Percentiles rank a stretch among this genome's conserved stretches.
Conservation (phyloP, 1,284 basidiomycete species). For the Leccinum griseonigrum region DNA sequence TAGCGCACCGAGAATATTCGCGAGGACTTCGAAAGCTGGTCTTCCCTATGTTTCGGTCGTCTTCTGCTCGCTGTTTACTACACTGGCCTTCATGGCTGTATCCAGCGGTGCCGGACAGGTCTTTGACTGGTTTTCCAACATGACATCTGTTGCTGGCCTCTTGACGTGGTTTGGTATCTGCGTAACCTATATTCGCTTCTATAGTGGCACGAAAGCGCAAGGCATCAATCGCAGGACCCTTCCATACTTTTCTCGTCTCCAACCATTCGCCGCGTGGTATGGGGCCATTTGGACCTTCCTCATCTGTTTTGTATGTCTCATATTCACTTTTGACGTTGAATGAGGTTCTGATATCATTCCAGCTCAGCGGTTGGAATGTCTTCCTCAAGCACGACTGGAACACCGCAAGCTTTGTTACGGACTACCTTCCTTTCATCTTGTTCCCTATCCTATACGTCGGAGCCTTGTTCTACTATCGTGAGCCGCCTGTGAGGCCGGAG, state of each 20-base stretch:
- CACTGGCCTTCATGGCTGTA: constrained; percentile 75
- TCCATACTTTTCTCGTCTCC: constrained; percentile 69
- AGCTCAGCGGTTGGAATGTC: constrained; percentile 76
- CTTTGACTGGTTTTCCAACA: constrained; percentile 77
- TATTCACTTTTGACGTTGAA: not conserved
- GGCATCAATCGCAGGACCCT: constrained; percentile 64
- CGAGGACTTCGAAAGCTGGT: constrained; percentile 64
- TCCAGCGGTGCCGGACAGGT: constrained; percentile 61
- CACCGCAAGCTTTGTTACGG: constrained; percentile 69
- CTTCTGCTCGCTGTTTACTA: constrained; percentile 66
- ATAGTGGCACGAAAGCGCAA: constrained; percentile 72
- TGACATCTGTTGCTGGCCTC: constrained; percentile 62
- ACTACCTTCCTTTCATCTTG: constrained; percentile 72
- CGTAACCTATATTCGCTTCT: constrained; percentile 79
- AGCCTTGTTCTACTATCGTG: constrained; percentile 52
- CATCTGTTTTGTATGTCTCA: constrained; percentile 63
- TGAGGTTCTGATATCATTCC: constrained; percentile 3
- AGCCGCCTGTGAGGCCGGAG: constrained; percentile 43
- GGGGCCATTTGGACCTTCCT: constrained; percentile 50
- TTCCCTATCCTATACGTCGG: constrained; percentile 78
- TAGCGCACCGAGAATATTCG: constrained; percentile 77
- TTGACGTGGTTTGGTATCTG: constrained; percentile 86
- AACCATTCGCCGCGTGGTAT: constrained; percentile 78
- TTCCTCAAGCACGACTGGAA: constrained; percentile 73
- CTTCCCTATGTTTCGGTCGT: constrained; percentile 74